Evolutionary conservation across 2,329 filamentous ascomycete species (phyloP).

Genomic region (Pseudogymnoascus sp.): DNA sequence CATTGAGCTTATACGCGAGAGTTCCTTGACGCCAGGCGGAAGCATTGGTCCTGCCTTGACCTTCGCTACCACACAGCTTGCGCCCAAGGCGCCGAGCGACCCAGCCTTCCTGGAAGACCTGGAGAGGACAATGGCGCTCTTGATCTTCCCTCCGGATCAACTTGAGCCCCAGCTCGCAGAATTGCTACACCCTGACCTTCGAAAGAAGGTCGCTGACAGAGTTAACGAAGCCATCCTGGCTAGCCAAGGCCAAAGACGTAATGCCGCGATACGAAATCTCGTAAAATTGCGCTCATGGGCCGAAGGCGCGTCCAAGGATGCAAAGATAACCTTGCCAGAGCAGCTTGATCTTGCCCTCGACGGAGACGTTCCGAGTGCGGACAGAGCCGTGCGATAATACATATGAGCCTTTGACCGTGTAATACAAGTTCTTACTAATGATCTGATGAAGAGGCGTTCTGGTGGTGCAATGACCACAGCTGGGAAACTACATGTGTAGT

Average conservation of each 20-base stretch:
- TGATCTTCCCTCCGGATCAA: slow-evolving; percentile 79
- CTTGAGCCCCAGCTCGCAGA: slow-evolving; percentile 68
- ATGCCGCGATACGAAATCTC: slow-evolving; percentile 75
- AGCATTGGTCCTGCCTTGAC: slow-evolving; percentile 67
- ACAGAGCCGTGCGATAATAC: slow-evolving; percentile 2
- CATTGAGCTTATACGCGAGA: slow-evolving; percentile 81
- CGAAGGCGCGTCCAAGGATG: slow-evolving; percentile 41
- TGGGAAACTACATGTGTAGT: neutral
- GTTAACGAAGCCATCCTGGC: slow-evolving; percentile 86
- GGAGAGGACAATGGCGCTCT: slow-evolving; percentile 84
- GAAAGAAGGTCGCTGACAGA: slow-evolving; percentile 73
- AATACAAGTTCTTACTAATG: neutral
- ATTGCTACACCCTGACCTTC: slow-evolving; percentile 71
- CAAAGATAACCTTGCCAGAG: slow-evolving; percentile 28
- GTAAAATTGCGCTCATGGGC: slow-evolving; percentile 81
- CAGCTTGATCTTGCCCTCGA: slow-evolving; percentile 27
- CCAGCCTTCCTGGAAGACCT: slow-evolving; percentile 76
- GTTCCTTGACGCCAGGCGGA: slow-evolving; percentile 56
- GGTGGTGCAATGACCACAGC: neutral
- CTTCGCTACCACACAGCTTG: slow-evolving; percentile 83
- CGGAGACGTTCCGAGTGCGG: slow-evolving; percentile 14
- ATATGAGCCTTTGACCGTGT: slow-evolving; percentile 3
- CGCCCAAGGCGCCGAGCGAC: slow-evolving; percentile 77
- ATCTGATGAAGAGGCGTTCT: neutral
- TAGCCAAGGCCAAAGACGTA: slow-evolving; percentile 63